These are phyloP conservation scores for Neoboletus subvelutipes DNA, from an alignment of 768 basidiomycete genomes.

Conservation along the genomic window DNA sequence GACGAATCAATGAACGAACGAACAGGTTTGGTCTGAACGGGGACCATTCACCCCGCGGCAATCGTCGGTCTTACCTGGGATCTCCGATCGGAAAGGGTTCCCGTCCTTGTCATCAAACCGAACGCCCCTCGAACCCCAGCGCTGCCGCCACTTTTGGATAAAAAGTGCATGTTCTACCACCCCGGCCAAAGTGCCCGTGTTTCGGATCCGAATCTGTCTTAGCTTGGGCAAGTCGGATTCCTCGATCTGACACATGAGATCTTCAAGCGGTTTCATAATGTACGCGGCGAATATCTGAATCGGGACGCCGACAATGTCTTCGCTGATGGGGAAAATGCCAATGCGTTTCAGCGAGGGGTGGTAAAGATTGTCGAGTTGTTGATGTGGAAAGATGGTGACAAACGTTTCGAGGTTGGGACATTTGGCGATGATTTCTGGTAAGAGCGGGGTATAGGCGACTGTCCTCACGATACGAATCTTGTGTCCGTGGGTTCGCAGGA, in stretches of 20 bases:
- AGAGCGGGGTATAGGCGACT: slow-evolving; percentile 33
- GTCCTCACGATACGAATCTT: slow-evolving; percentile 44
- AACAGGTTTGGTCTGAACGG: neutral
- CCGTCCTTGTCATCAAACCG: slow-evolving; percentile 36
- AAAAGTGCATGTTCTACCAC: slow-evolving; percentile 28
- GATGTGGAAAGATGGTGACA: slow-evolving; percentile 38
- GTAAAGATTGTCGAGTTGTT: slow-evolving; percentile 34
- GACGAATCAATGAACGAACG: neutral
- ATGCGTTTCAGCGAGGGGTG: slow-evolving; percentile 43
- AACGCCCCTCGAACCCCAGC: slow-evolving; percentile 29
- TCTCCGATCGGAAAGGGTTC: slow-evolving; percentile 16
- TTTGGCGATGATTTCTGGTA: slow-evolving; percentile 37
- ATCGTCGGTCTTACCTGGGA: neutral
- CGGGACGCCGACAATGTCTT: slow-evolving; percentile 38
- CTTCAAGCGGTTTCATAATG: slow-evolving; percentile 42
- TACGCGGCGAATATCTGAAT: slow-evolving; percentile 37
- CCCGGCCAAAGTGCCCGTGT: slow-evolving; percentile 38
- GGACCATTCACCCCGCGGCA: neutral
- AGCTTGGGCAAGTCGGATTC: slow-evolving; percentile 35
- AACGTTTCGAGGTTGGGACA: slow-evolving; percentile 45
- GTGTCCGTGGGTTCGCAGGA: slow-evolving; percentile 41
- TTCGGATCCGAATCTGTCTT: slow-evolving; percentile 39
- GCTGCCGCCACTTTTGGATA: slow-evolving; percentile 30
- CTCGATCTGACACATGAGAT: slow-evolving; percentile 39
- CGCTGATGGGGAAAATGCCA: slow-evolving; percentile 43